Evolutionary conservation across 345 rosid species (phyloP).

Genomic region (Pistacia integerrima): DNA sequence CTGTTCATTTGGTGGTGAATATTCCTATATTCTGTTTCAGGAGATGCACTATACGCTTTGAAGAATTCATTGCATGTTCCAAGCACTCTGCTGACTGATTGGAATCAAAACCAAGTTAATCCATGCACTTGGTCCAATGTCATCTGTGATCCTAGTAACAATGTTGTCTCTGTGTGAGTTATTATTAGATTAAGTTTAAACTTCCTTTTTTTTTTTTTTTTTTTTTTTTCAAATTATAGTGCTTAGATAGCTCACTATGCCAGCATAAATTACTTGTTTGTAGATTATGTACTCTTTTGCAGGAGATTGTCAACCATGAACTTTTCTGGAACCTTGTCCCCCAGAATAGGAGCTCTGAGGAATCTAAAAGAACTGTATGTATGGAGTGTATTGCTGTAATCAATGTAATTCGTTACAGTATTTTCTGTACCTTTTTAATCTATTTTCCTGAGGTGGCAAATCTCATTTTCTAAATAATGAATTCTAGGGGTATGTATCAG

Average conservation of each 20-base stretch:
- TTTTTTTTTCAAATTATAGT: neutral
- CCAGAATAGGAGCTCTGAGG: conserved; percentile 60
- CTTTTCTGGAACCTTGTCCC: conserved; percentile 77
- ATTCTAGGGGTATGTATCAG: neutral
- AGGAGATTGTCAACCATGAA: conserved; percentile 81
- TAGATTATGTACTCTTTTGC: conserved; percentile 29
- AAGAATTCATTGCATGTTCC: conserved; percentile 54
- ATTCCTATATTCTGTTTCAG: conserved; percentile 44
- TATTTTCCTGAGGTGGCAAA: conserved; percentile 12
- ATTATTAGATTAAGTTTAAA: conserved; percentile 5
- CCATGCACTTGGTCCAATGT: conserved; percentile 96
- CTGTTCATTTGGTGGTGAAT: conserved; percentile 28
- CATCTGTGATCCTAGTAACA: conserved; percentile 49
- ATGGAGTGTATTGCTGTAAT: conserved; percentile 17
- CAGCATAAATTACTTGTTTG: conserved; percentile 9
- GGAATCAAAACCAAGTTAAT: conserved; percentile 83
- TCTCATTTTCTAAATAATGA: conserved; percentile 1
- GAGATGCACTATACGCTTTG: conserved; percentile 68
- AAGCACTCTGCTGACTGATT: conserved; percentile 55
- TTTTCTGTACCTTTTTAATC: neutral
- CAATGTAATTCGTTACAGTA: neutral
- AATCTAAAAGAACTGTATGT: conserved; percentile 79
- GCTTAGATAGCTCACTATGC: neutral
- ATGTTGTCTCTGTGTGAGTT: conserved; percentile 79
- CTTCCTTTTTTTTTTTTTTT: neutral